Conservation (phyloP, 1,284 basidiomycete genomes). For the Ustilago nuda region DNA sequence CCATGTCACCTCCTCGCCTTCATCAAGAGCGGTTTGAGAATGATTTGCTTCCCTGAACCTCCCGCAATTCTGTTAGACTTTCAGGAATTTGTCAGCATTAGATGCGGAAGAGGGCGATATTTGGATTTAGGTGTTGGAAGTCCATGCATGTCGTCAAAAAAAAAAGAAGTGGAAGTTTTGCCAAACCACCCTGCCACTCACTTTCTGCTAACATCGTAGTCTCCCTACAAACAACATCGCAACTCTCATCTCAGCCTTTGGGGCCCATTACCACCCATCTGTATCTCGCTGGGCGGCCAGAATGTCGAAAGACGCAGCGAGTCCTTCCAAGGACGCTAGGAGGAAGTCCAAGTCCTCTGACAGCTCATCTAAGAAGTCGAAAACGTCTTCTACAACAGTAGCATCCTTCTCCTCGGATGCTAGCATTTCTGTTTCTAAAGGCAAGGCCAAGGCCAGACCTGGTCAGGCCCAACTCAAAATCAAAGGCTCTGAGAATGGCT, state of each 20-base stretch:
- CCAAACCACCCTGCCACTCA: neutral
- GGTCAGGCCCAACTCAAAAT: conserved; percentile 38
- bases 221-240: neutral
- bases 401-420: conserved; percentile 19
- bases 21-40: too few species aligned
- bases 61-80: neutral
- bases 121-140: neutral
- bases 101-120: neutral
- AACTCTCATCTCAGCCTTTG: neutral
- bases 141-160: conserved; percentile 2
- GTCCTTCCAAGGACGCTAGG: conserved; percentile 33
- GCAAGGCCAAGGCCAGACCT: conserved; percentile 21
- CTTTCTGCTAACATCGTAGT: neutral
- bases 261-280: neutral
- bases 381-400: conserved; percentile 24
- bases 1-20: too few species aligned
- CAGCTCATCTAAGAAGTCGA: conserved; percentile 43
- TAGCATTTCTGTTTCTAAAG: conserved; percentile 14
- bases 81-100: neutral
- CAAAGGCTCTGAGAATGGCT: conserved; percentile 17
- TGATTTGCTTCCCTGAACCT: too few species aligned
- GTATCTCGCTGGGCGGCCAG: neutral
- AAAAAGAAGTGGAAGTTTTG: conserved; percentile 14
- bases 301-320: conserved; percentile 25
- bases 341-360: conserved; percentile 40